phyloP scores from a whole-genome alignment of 768 basidiomycete genomes.

The Dioszegia aurantiaca region DNA sequence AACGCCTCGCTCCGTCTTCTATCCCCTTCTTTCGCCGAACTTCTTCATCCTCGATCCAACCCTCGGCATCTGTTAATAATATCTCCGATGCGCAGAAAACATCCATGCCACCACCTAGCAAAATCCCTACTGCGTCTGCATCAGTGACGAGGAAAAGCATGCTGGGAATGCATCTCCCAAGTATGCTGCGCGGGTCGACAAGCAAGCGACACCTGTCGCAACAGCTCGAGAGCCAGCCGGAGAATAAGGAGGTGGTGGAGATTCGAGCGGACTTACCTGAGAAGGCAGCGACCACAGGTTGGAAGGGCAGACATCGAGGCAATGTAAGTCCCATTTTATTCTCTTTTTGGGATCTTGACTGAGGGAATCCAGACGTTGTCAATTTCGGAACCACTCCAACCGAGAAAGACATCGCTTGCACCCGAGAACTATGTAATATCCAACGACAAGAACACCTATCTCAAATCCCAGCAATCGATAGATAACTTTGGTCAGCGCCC shows the following conservation, averaged over 20 bases:
- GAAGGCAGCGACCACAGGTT: slow-evolving; percentile 33
- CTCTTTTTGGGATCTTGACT: not conserved
- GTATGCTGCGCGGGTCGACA: slow-evolving; percentile 76
- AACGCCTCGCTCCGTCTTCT: slow-evolving; percentile 39
- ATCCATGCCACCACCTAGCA: slow-evolving; percentile 11
- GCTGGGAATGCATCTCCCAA: slow-evolving; percentile 73
- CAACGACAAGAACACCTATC: slow-evolving; percentile 3
- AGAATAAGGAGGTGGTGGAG: slow-evolving; percentile 15
- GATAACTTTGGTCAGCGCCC: slow-evolving; percentile 23
- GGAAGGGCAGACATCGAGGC: slow-evolving; percentile 44
- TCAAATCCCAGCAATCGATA: slow-evolving; percentile 26
- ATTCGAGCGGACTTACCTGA: slow-evolving; percentile 17
- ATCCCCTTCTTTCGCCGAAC: slow-evolving; percentile 51
- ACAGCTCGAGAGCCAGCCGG: slow-evolving; percentile 22
- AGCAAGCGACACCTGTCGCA: slow-evolving; percentile 68
- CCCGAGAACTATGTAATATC: not conserved
- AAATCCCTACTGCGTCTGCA: slow-evolving; percentile 21
- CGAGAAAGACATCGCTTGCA: slow-evolving; percentile 3
- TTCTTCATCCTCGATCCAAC: slow-evolving; percentile 45
- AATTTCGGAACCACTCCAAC: slow-evolving; percentile 25
- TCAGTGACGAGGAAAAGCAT: slow-evolving; percentile 58
- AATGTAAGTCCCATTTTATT: slow-evolving; percentile 30
- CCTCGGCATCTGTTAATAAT: slow-evolving; percentile 7
- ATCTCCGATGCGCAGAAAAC: slow-evolving; percentile 18
- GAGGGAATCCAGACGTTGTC: slow-evolving; percentile 37